Evolutionary conservation across 768 basidiomycete genomes (phyloP), one percentile per base, ranked within the genome.

Genomic region (Termitomyces titanicus): DNA sequence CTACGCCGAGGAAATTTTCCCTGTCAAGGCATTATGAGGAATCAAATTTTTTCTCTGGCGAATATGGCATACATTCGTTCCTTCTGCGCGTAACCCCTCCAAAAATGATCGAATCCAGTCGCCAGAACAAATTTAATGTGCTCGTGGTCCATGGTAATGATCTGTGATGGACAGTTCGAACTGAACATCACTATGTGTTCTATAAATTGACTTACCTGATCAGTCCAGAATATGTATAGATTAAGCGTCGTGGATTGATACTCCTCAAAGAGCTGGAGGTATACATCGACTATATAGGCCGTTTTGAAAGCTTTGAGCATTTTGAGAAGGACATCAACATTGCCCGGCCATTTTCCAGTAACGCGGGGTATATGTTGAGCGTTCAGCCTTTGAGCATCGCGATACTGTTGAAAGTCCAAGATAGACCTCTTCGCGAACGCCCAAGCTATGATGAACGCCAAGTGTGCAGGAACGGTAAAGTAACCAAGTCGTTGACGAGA

Each of bases 301-400:
- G 76, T 81, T 58, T 80, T 77, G 66, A 82, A 79, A 0, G 80
- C 79, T 20, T 71, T 71, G 61, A 79, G 74, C 73, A 85, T 79
- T 51, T 69, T 72, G 45, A 87, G 63, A 54, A 88, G 75, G 46
- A 89, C 67, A 61, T 91, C 88, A 61, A 89, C 70, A 64, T 89
- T 89, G n/a, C 88, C 88, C 3, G 86, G 88, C 85, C 85, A 88
- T 71, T 79, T 84, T 7, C 88, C 88, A 17, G 78, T 71, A 15
- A 88, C 81, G 18, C 76, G 70, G 3, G 84, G 84, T 46, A 86
- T 80, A 2, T 68, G 73, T 56, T 72, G 71, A 6, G 83, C 84
- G 5, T 79, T 78, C 13, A 84, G 67, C 31, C 71, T 75, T 11
- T 64, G 63, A 0, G 82, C 82, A 43, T 84, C 74, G 33, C 70